Percentiles rank a stretch among this genome's conserved stretches.
phyloP scores from a whole-genome alignment of 129 eudicot genomes.

The Rutidosis leptorrhynchoides region DNA sequence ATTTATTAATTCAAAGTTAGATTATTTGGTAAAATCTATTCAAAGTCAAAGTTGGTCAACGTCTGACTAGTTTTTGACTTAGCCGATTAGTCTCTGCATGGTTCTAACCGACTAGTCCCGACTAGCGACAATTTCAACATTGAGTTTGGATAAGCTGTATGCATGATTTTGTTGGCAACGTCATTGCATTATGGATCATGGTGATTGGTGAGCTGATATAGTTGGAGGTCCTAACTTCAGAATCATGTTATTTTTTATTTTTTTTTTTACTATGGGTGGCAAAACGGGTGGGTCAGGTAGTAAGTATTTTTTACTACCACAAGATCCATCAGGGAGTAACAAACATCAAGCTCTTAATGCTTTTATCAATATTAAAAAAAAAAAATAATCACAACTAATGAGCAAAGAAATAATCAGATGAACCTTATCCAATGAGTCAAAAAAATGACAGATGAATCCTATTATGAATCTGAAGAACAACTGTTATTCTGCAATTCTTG shows the following conservation, averaged over 20 bases:
- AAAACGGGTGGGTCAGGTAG: neutral
- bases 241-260: neutral
- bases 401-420: neutral
- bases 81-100: too few species aligned
- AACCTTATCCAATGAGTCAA: neutral
- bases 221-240: neutral
- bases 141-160: too few species aligned
- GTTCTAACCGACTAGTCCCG: too few species aligned
- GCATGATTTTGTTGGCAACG: too few species aligned
- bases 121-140: too few species aligned
- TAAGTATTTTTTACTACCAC: neutral
- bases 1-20: too few species aligned
- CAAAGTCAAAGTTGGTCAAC: too few species aligned
- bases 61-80: too few species aligned
- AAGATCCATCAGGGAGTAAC: too few species aligned
- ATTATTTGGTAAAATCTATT: too few species aligned
- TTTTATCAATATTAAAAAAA: neutral
- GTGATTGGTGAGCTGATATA: neutral
- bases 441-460: slow-evolving; percentile 18
- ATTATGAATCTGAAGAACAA: neutral
- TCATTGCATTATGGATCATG: too few species aligned
- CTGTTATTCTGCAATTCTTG: slow-evolving; percentile 14
- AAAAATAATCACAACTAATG: neutral
- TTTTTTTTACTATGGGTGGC: neutral
- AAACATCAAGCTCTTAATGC: too few species aligned